Percentiles rank a stretch among this genome's conserved stretches.
Evolutionary conservation across 768 basidiomycete genomes (phyloP).

Genomic region (Leccinellum rugosiceps): DNA sequence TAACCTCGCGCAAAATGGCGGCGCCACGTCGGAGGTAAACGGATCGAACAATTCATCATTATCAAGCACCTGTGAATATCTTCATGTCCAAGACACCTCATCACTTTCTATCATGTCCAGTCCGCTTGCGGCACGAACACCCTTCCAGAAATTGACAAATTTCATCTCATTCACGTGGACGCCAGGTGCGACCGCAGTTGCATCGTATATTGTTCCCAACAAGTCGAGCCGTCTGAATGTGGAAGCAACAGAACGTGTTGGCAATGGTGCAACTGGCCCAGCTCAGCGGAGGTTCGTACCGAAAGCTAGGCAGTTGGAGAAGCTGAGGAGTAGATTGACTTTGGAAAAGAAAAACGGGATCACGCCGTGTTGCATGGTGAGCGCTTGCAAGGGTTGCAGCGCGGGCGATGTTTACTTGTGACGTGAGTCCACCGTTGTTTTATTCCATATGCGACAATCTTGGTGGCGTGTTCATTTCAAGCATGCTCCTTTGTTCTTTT

Average conservation of each 20-base stretch:
- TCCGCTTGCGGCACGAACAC: slow-evolving; percentile 53
- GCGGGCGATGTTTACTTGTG: slow-evolving; percentile 25
- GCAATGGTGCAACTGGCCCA: slow-evolving; percentile 8
- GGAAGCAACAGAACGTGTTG: slow-evolving; percentile 8
- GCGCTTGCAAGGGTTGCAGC: slow-evolving; percentile 30
- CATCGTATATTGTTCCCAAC: slow-evolving; percentile 22
- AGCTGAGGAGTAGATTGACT: slow-evolving; percentile 54
- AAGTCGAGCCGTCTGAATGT: slow-evolving; percentile 9
- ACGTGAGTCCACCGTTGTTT: slow-evolving; percentile 17
- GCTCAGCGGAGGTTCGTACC: slow-evolving; percentile 47
- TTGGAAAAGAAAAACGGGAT: slow-evolving; percentile 27
- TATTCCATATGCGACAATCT: slow-evolving; percentile 1
- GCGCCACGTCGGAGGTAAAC: slow-evolving; percentile 29
- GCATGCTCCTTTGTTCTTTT: slow-evolving; percentile 4
- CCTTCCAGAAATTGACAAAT: slow-evolving; percentile 58
- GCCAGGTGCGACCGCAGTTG: slow-evolving; percentile 35
- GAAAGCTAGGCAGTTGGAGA: slow-evolving; percentile 64
- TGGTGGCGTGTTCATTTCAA: slow-evolving; percentile 8
- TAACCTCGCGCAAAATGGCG: slow-evolving; percentile 26
- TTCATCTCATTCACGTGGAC: slow-evolving; percentile 57
- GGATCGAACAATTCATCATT: slow-evolving; percentile 18
- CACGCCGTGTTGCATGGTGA: slow-evolving; percentile 20
- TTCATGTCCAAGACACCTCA: slow-evolving; percentile 27
- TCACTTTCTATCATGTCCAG: slow-evolving; percentile 50
- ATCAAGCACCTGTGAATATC: slow-evolving; percentile 25